A percentile compares a stretch with the other conserved stretches of the same genome.
Evolutionary conservation across 257 asterid species (phyloP).

Genomic region (Solanum paucissectum): DNA sequence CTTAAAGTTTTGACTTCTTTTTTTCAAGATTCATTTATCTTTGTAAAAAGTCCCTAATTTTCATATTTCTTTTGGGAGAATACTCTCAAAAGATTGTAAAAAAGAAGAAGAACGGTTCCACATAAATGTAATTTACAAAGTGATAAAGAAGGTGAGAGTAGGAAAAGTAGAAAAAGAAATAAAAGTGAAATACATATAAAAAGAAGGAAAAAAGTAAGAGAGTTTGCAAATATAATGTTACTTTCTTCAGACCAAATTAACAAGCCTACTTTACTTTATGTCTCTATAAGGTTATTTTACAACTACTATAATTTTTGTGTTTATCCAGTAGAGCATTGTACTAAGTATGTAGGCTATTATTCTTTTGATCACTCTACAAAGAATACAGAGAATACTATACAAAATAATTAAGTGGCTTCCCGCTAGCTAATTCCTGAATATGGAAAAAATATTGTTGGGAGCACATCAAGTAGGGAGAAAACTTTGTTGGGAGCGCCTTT

Average conservation of each 20-base stretch:
- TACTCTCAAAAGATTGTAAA: not conserved
- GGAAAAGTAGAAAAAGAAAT: not conserved
- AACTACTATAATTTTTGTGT: not conserved
- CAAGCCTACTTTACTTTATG: not conserved
- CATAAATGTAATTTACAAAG: not conserved
- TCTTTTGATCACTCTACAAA: not conserved
- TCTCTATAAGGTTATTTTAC: not conserved
- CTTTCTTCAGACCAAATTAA: not conserved
- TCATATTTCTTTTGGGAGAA: not conserved
- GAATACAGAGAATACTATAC: no score
- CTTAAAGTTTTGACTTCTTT: slow-evolving; percentile 27
- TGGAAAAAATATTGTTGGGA: no score
- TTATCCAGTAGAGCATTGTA: not conserved
- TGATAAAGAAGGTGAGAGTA: not conserved
- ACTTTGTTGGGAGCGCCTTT: no score
- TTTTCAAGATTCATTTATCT: slow-evolving; percentile 12
- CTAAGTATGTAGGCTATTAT: not conserved
- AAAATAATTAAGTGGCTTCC: not conserved
- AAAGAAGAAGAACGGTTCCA: not conserved
- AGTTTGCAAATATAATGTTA: not conserved
- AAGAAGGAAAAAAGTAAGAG: not conserved
- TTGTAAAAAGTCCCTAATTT: not conserved
- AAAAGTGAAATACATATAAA: slow-evolving; percentile 4
- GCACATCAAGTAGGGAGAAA: no score
- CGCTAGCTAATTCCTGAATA: no score